phyloP scores from a whole-genome alignment of 2,329 filamentous ascomycete genomes.

The Xylariaceae sp. region DNA sequence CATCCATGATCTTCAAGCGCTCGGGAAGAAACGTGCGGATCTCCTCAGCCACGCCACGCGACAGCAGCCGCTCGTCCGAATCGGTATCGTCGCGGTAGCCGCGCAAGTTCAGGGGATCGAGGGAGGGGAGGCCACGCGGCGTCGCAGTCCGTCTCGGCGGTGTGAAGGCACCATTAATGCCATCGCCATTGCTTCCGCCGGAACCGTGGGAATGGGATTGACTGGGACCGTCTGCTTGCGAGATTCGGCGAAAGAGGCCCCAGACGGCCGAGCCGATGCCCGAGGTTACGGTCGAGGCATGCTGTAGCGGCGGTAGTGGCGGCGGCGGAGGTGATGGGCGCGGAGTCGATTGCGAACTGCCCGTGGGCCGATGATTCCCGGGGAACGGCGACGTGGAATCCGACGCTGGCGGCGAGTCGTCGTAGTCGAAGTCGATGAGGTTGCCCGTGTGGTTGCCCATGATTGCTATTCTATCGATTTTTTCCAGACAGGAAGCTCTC shows the following conservation, averaged over 20 bases:
- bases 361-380: slow-evolving; percentile 7
- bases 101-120: slow-evolving; percentile 70
- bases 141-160: slow-evolving; percentile 35
- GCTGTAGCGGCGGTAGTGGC: slow-evolving; percentile 11
- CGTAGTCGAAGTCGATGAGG: slow-evolving; percentile 28
- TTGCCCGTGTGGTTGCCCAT: slow-evolving; percentile 27
- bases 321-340: slow-evolving; percentile 4
- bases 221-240: slow-evolving; percentile 38
- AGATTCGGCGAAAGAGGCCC: slow-evolving; percentile 64
- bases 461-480: slow-evolving; percentile 1
- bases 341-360: neutral
- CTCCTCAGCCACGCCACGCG: slow-evolving; percentile 75
- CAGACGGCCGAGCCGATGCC: slow-evolving; percentile 34
- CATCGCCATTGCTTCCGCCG: slow-evolving; percentile 33
- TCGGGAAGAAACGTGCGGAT: slow-evolving; percentile 85
- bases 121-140: slow-evolving; percentile 69
- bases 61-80: slow-evolving; percentile 60
- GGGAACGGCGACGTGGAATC: slow-evolving; percentile 24
- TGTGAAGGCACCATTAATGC: slow-evolving; percentile 55
- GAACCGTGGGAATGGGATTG: slow-evolving; percentile 21
- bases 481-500: neutral
- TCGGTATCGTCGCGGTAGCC: slow-evolving; percentile 60
- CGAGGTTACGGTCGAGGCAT: slow-evolving; percentile 16
- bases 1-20: slow-evolving; percentile 77
- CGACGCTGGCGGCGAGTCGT: slow-evolving; percentile 26